These are phyloP conservation scores for Candida neerlandica DNA, from an alignment of 1,139 yeast genomes.

Conservation along the genomic window DNA sequence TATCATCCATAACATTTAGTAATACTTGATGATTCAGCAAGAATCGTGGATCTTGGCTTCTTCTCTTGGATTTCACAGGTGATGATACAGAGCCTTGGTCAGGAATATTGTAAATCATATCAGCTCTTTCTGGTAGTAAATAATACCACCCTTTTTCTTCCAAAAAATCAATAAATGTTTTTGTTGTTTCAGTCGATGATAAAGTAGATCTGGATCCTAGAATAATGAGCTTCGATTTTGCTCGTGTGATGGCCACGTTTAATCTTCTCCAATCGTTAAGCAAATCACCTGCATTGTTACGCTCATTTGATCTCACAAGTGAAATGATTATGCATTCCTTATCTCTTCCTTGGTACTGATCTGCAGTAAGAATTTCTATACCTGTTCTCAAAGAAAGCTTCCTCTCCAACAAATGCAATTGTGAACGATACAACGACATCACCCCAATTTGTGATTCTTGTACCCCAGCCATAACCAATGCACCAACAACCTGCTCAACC, in stretches of 20 bases:
- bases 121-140: conserved; percentile 50
- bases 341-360: conserved; percentile 94
- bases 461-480: conserved; percentile 64
- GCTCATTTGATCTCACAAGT: conserved; percentile 76
- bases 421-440: conserved; percentile 87
- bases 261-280: conserved; percentile 88
- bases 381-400: conserved; percentile 41
- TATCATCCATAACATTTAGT: conserved; percentile 28
- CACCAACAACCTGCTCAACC: conserved; percentile 62
- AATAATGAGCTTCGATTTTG: conserved; percentile 78
- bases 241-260: conserved; percentile 92
- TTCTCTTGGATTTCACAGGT: conserved; percentile 5
- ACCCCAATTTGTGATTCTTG: conserved; percentile 68
- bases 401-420: conserved; percentile 57
- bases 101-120: conserved; percentile 32
- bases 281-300: conserved; percentile 72
- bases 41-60: conserved; percentile 14
- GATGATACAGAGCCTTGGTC: conserved; percentile 7
- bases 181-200: conserved; percentile 54
- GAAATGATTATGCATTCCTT: conserved; percentile 89
- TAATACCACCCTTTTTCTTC: conserved; percentile 67
- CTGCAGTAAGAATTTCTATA: conserved; percentile 87
- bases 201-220: conserved; percentile 77
- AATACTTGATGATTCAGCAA: conserved; percentile 25
- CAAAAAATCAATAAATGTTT: conserved; percentile 63